Evolutionary conservation across 306 rosid genomes (phyloP).

Genomic region (Rosa lucieae): DNA sequence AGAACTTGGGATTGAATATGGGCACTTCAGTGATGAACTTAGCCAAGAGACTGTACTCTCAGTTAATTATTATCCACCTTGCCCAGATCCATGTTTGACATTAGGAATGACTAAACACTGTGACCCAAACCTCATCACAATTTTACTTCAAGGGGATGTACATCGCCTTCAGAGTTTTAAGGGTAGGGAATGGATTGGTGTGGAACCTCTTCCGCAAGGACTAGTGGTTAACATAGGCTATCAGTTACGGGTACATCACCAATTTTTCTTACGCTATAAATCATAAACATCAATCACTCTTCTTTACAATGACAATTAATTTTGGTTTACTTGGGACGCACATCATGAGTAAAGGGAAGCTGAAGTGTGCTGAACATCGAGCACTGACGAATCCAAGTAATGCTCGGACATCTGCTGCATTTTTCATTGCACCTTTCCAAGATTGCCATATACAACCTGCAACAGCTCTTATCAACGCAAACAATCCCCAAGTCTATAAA

Average conservation of each 20-base stretch:
- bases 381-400: constrained; percentile 1
- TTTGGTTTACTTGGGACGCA: background rate
- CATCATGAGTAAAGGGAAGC: constrained; percentile 2
- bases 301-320: background rate
- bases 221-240: constrained; percentile 54
- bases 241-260: constrained; percentile 29
- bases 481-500: constrained; percentile 5
- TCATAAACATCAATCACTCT: background rate
- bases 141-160: constrained; percentile 21
- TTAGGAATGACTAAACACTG: constrained; percentile 33
- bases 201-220: constrained; percentile 44
- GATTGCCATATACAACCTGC: constrained; percentile 12
- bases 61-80: constrained; percentile 24
- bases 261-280: background rate
- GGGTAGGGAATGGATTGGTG: constrained; percentile 47
- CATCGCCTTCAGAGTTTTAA: constrained; percentile 45
- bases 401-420: constrained; percentile 8
- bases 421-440: constrained; percentile 1
- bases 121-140: constrained; percentile 20
- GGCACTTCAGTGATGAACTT: constrained; percentile 6
- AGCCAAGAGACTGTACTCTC: constrained; percentile 2
- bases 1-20: constrained; percentile 21
- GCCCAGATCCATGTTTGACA: constrained; percentile 34
- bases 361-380: constrained; percentile 1
- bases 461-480: constrained; percentile 6